Evolutionary conservation across 2,329 filamentous ascomycete genomes (phyloP).

Genomic region (Cordyceps sp.): DNA sequence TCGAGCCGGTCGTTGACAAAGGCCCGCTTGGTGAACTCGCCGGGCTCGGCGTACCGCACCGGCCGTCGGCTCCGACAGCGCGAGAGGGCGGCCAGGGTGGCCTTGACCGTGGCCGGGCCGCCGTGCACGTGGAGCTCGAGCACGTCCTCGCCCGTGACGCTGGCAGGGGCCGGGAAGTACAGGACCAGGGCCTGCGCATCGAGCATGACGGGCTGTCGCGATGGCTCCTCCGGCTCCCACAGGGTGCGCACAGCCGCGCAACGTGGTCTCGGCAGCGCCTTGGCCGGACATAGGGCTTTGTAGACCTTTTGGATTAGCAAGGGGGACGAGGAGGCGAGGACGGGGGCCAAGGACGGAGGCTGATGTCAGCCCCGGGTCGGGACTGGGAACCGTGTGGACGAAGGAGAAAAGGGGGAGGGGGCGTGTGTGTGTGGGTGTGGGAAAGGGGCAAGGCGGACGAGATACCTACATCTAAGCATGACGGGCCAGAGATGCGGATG

Average conservation of each 20-base stretch:
- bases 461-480: constrained; percentile 46
- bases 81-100: constrained; percentile 65
- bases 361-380: neutral
- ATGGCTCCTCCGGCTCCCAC: constrained; percentile 28
- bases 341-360: no score
- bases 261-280: constrained; percentile 26
- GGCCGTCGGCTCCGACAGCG: constrained; percentile 18
- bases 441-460: no score
- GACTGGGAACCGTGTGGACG: no score
- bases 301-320: no score
- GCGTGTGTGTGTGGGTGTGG: no score
- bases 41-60: constrained; percentile 81
- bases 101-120: constrained; percentile 73
- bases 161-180: constrained; percentile 65
- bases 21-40: constrained; percentile 85
- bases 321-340: no score
- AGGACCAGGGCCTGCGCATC: constrained; percentile 71
- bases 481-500: constrained; percentile 69
- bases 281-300: constrained; percentile 29
- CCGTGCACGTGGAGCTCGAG: constrained; percentile 93
- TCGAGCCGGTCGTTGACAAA: constrained; percentile 79
- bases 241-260: constrained; percentile 61
- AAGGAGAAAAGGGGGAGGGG: neutral
- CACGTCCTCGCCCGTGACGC: constrained; percentile 82
- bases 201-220: constrained; percentile 32